Evolutionary conservation across 139 green algal species (phyloP).

Genomic region (Chlorella sp.): DNA sequence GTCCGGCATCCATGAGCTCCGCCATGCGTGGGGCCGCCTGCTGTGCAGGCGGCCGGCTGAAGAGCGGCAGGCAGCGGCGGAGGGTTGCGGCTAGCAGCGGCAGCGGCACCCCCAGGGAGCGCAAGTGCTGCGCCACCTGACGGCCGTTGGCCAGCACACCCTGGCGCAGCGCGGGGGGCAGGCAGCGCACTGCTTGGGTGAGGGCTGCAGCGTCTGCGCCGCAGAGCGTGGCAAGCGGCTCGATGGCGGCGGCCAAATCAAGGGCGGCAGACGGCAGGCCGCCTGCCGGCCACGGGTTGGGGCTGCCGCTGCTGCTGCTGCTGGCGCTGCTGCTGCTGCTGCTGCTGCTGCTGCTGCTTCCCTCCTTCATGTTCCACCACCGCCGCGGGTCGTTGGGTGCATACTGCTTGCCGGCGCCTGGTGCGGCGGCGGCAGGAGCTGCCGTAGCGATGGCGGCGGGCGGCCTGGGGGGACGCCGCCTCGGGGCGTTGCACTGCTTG

Average conservation of each 20-base stretch:
- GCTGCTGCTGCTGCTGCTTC: too few species aligned
- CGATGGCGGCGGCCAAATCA: not conserved
- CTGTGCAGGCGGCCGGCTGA: not conserved
- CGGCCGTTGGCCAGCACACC: not conserved
- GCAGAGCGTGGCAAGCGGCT: not conserved
- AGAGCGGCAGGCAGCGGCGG: slow-evolving; percentile 9
- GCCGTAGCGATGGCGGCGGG: too few species aligned
- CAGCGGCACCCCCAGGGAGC: not conserved
- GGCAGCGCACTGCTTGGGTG: not conserved
- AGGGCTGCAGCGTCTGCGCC: not conserved
- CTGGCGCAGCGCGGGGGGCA: not conserved
- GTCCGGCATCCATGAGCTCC: not conserved
- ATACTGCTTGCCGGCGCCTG: too few species aligned
- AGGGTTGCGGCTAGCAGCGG: not conserved
- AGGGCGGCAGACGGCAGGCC: not conserved
- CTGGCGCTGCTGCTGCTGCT: not conserved
- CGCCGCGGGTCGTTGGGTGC: too few species aligned
- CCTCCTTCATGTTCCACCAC: too few species aligned
- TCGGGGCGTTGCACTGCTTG: too few species aligned
- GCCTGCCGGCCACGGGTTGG: not conserved
- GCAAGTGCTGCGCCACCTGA: not conserved
- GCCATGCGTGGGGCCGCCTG: not conserved
- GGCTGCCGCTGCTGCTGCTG: not conserved
- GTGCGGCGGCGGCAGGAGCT: too few species aligned
- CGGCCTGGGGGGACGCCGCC: too few species aligned